Evolutionary conservation across 495 filamentous ascomycete genomes (phyloP).

Genomic region (Aspergillus ellipticus): DNA sequence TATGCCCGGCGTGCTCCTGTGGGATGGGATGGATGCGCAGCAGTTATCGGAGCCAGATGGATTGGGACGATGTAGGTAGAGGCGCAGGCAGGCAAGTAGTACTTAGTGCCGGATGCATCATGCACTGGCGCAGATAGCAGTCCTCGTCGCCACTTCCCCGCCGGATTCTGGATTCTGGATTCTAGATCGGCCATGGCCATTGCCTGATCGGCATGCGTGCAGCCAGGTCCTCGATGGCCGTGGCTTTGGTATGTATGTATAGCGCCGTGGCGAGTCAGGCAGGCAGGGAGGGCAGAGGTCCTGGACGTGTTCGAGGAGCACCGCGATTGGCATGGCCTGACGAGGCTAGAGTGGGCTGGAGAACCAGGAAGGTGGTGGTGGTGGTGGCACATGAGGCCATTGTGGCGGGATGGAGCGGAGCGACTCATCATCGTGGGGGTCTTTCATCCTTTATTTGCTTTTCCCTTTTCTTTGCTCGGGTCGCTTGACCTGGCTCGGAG

Average conservation of each 20-base stretch:
- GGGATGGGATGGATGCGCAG: too few relatives aligned
- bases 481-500: too few relatives aligned
- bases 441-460: background rate
- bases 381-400: slow-evolving; percentile 2
- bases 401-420: background rate
- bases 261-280: slow-evolving; percentile 15
- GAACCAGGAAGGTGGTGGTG: background rate
- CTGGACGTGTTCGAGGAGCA: background rate
- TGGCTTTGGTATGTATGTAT: background rate
- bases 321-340: too few relatives aligned
- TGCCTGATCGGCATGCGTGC: slow-evolving; percentile 4
- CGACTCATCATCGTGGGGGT: background rate
- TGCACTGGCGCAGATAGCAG: background rate
- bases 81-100: too few relatives aligned
- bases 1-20: too few relatives aligned
- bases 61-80: too few relatives aligned
- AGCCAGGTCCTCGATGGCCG: background rate
- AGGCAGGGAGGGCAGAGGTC: background rate
- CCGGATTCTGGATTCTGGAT: background rate
- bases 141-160: background rate
- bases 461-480: background rate
- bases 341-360: background rate
- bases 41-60: too few relatives aligned
- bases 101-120: too few relatives aligned
- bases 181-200: background rate